phyloP scores from a whole-genome alignment of 176 grass and related monocot genomes.

The Chloris gayana region DNA sequence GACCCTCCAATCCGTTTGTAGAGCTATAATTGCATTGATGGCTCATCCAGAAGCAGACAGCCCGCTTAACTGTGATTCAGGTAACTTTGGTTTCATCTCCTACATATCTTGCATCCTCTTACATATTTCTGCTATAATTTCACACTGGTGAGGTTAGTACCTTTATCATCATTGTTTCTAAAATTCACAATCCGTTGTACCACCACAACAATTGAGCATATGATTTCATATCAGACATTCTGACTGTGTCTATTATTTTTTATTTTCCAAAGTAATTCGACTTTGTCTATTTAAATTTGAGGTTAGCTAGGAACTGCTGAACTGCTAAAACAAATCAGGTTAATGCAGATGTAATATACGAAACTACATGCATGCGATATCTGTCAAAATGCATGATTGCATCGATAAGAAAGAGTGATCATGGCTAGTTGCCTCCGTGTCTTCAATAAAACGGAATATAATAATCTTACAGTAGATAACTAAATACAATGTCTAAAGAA shows the following conservation, averaged over 20 bases:
- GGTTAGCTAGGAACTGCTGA: background rate
- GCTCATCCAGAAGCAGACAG: constrained; percentile 96
- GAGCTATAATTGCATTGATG: constrained; percentile 98
- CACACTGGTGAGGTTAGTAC: background rate
- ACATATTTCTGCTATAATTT: background rate
- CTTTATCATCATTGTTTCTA: background rate
- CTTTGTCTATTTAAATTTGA: background rate
- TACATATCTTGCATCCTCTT: background rate
- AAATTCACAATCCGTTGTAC: background rate
- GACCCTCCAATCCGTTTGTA: constrained; percentile 97
- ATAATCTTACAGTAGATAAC: background rate
- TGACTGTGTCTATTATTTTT: background rate
- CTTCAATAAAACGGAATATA: background rate
- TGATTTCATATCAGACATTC: background rate
- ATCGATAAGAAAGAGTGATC: background rate
- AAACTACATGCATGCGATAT: background rate
- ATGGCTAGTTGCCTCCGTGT: background rate
- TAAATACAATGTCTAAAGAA: background rate
- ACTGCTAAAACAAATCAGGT: background rate
- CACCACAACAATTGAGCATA: background rate
- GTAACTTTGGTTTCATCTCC: constrained; percentile 36
- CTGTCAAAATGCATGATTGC: background rate
- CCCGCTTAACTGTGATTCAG: constrained; percentile 99
- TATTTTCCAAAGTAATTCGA: background rate
- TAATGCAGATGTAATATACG: background rate